These are phyloP conservation scores for Gardenia jasminoides DNA, from an alignment of 257 asterid species.

Conservation along the genomic window DNA sequence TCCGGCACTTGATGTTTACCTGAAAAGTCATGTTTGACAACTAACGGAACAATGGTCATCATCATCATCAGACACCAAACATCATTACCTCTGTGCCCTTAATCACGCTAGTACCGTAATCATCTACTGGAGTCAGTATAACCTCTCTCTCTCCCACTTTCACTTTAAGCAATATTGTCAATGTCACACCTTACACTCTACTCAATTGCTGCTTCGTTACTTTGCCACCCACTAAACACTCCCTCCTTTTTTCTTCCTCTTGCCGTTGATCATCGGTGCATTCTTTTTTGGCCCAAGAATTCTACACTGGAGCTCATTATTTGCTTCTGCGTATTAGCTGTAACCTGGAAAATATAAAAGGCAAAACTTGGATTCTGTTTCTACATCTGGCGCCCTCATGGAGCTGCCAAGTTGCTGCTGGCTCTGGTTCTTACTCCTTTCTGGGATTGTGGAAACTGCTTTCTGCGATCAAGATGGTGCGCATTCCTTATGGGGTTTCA, in stretches of 20 bases:
- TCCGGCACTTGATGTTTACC: neutral
- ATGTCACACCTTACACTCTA: conserved; percentile 39
- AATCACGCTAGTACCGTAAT: neutral
- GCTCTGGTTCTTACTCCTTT: conserved; percentile 37
- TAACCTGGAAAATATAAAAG: neutral
- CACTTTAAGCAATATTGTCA: conserved; percentile 31
- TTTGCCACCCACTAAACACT: conserved; percentile 5
- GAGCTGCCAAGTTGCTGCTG: conserved; percentile 38
- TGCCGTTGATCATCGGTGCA: conserved; percentile 8
- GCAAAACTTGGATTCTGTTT: conserved; percentile 4
- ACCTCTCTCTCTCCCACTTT: neutral
- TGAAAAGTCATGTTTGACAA: conserved; percentile 10
- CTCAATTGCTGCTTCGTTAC: conserved; percentile 43
- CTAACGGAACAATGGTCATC: conserved; percentile 42
- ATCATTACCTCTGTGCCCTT: conserved; percentile 16
- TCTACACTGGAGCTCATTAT: neutral
- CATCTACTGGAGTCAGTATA: neutral
- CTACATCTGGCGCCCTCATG: conserved; percentile 29
- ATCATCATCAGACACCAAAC: conserved; percentile 23
- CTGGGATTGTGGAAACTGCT: conserved; percentile 27
- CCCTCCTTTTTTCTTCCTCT: conserved; percentile 5
- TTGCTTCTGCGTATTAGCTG: neutral
- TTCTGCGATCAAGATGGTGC: conserved; percentile 68
- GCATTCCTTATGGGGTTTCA: neutral
- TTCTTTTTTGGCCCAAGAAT: conserved; percentile 19